Base-by-base conservation (phyloP, 352 stramenopile genomes). In the Pythium pectinolyticum region DNA sequence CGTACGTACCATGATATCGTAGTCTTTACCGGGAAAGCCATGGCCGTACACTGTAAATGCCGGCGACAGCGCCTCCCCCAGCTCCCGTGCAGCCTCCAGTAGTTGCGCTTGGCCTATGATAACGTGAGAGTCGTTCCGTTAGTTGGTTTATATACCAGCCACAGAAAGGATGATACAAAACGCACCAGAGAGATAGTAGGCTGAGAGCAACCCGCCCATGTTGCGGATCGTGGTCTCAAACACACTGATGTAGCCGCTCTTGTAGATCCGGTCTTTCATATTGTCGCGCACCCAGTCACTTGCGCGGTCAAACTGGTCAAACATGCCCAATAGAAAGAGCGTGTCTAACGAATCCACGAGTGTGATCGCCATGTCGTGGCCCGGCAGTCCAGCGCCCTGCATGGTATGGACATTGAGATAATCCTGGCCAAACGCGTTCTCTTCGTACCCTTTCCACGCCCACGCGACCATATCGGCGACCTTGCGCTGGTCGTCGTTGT, bases 211-310 rank as follows among this genome's bases (percentile, higher is more conserved):
- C 4, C 84, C 82, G 56, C 84, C 84, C 47, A 93, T 70, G 30
- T 88, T 69, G 4, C 84, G 80, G 66, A 93, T 93, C 12, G 84
- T 92, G 35, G 82, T 92, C 62, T 93, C 84, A 60, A 93, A 93
- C 53, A 93, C 66, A 63, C 79, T 90, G 51, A 93, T 79, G 57
- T 77, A 88, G 30, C 72, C 79, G 20, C 43, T 55, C 50, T 84
- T 61, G 62, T 87, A 86, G 67, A 94, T 92, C 19, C 80, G 75
- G 12, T 75, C 47, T 43, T 89, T 74, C 72, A 93, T 81, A 57
- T 93, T 78, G 5, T 67, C 64, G 6, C 68, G 75, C 35, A 90
- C 67, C 84, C 84, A 94, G 28, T 84, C 61, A 24, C 74, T 88
- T 0, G 84, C 84, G 8, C 67, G 61, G 57, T 92, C 78, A 52